Evolutionary conservation across 305 asterid species (phyloP), one percentile per base, ranked within the genome.

Genomic region (Fraxinus floribunda): DNA sequence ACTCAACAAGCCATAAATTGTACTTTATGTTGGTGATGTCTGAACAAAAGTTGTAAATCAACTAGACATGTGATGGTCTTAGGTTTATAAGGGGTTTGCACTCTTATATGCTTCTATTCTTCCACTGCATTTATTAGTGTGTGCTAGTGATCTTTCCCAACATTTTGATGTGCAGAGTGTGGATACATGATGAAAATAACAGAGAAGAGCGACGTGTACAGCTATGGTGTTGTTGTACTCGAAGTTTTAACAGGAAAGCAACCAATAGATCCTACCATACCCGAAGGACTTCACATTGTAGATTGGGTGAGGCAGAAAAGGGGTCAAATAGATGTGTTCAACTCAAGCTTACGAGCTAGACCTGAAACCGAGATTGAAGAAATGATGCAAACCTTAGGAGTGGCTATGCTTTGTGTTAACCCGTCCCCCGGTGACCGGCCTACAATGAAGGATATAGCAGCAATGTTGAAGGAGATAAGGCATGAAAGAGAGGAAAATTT

Each of bases 131-230:
- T 70, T 11, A 34, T 70, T 30, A 70, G 41, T 5, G 20, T 15
- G 41, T 29, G 75, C 3, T 70, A 9, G 75, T 70, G 75, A 71
- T 32, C 44, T 32, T 13, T 71, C 76, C 44, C 10, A 71, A 32
- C 15, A 30, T 32, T 71, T 71, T 71, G 3, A 18, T n/a, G 44
- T 84, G 86, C 88, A 94, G 98, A 94, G 86, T 93, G 91, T n/a
- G 97, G 97, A 15, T 94, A 92, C 88, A 88, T 83, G 91, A 92
- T 84, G 92, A 94, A 93, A 82, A 90, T 94, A 73, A 94, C 98
- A 1, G 95, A 93, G 81, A 94, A 93, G 83, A 94, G 97, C 32
- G 98, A 94, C 1, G 97, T 93, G 0, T 94, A 93, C 75, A 94
- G 97, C 89, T 94, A 85, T 57, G 98, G 97, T 32, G 97, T 94